phyloP scores from a whole-genome alignment of 345 rosid species.

The Geranium brycei region DNA sequence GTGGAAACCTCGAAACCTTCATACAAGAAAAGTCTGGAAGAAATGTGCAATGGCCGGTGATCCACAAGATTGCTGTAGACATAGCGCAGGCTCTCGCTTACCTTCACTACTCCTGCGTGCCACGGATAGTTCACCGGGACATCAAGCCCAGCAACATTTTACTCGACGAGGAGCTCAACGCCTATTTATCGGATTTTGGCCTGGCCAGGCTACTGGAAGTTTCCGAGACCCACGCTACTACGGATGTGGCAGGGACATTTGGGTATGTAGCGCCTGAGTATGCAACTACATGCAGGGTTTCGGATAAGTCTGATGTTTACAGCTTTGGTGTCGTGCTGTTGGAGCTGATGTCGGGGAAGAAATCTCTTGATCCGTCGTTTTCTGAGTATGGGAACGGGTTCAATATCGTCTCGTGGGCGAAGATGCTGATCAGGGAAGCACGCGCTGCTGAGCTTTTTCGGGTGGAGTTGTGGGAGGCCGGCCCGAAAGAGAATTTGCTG shows the following conservation, averaged over 20 bases:
- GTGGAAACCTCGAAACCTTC: slow-evolving; percentile 62
- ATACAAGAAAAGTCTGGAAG: slow-evolving; percentile 33
- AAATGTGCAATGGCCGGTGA: slow-evolving; percentile 32
- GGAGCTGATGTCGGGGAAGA: slow-evolving; percentile 55
- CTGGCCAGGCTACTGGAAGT: slow-evolving; percentile 57
- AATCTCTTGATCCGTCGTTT: slow-evolving; percentile 57
- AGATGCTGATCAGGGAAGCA: slow-evolving; percentile 40
- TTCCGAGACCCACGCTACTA: slow-evolving; percentile 60
- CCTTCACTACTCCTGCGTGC: slow-evolving; percentile 54
- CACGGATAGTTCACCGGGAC: slow-evolving; percentile 62
- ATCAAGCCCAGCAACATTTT: slow-evolving; percentile 67
- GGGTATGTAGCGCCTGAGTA: slow-evolving; percentile 73
- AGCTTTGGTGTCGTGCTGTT: slow-evolving; percentile 54
- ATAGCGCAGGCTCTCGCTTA: slow-evolving; percentile 56
- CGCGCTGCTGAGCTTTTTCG: slow-evolving; percentile 36
- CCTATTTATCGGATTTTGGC: slow-evolving; percentile 63
- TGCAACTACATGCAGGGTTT: slow-evolving; percentile 62
- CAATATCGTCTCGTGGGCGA: slow-evolving; percentile 57
- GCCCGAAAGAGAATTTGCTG: slow-evolving; percentile 33
- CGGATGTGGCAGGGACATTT: slow-evolving; percentile 64
- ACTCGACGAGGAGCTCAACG: slow-evolving; percentile 47
- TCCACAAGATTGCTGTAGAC: slow-evolving; percentile 47
- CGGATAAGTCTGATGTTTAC: slow-evolving; percentile 63
- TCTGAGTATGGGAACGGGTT: slow-evolving; percentile 49
- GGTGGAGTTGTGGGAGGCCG: slow-evolving; percentile 35